Percentiles rank a stretch among this genome's conserved stretches.
phyloP scores from a whole-genome alignment of 179 eudicot species.

The Drosera spatulata region DNA sequence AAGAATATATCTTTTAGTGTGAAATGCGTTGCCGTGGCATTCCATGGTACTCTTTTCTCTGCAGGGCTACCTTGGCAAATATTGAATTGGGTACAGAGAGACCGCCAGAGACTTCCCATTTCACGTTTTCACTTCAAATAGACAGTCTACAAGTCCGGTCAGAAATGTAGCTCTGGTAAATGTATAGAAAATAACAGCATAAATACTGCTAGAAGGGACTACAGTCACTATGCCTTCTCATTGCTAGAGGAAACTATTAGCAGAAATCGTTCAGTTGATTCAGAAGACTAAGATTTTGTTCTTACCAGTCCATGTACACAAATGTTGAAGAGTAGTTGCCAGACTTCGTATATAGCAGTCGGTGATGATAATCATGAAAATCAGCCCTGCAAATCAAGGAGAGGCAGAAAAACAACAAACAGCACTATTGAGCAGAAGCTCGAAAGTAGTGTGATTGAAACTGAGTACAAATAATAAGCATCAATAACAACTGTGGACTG shows the following conservation, averaged over 20 bases:
- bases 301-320: slow-evolving; percentile 93
- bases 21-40: too few relatives aligned
- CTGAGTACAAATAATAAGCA: neutral
- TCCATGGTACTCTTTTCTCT: too few relatives aligned
- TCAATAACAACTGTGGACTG: slow-evolving; percentile 11
- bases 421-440: neutral
- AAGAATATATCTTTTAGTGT: too few relatives aligned
- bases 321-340: slow-evolving; percentile 99
- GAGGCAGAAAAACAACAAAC: slow-evolving; percentile 5
- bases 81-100: too few relatives aligned
- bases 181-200: too few relatives aligned
- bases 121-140: too few relatives aligned
- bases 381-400: slow-evolving; percentile 45
- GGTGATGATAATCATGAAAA: slow-evolving; percentile 98
- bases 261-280: neutral
- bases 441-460: neutral
- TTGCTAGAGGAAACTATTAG: neutral
- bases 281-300: neutral
- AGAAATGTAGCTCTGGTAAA: too few relatives aligned
- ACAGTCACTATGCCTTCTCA: neutral
- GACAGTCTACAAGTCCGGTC: too few relatives aligned
- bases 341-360: slow-evolving; percentile 85
- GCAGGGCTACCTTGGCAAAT: too few relatives aligned
- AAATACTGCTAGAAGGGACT: too few relatives aligned
- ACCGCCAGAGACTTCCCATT: too few relatives aligned